Conservation (phyloP, 768 basidiomycete species). For the Hericium alpestre region DNA sequence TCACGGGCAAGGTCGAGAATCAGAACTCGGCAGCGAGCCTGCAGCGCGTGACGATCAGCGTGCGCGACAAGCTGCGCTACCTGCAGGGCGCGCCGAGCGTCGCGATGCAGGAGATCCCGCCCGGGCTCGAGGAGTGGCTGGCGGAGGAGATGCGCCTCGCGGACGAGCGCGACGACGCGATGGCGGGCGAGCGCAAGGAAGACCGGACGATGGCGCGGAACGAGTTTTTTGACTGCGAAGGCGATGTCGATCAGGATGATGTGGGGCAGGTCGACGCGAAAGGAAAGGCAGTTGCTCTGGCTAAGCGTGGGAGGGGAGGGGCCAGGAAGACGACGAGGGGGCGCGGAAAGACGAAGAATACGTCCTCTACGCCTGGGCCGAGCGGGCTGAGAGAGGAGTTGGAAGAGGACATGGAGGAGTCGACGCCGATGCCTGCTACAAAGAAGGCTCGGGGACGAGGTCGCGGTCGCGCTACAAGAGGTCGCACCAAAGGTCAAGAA, state of each 20-base stretch:
- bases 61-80: conserved; percentile 83
- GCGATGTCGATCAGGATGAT: conserved; percentile 27
- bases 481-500: conserved; percentile 3
- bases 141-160: conserved; percentile 63
- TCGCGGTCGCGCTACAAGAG: neutral
- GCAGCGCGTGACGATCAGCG: conserved; percentile 77
- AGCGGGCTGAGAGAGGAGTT: conserved; percentile 13
- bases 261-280: conserved; percentile 18
- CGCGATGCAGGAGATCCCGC: conserved; percentile 92
- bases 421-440: neutral
- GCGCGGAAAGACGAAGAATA: conserved; percentile 22
- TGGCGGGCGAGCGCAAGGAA: conserved; percentile 43
- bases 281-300: neutral
- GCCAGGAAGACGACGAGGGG: conserved; percentile 21
- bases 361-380: neutral
- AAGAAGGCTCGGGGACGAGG: conserved; percentile 3
- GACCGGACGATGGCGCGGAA: conserved; percentile 48
- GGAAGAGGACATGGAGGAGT: conserved; percentile 18
- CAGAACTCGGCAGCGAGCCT: conserved; percentile 76
- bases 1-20: conserved; percentile 88
- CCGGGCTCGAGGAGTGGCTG: conserved; percentile 71
- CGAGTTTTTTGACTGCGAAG: conserved; percentile 66
- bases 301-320: conserved; percentile 12
- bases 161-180: conserved; percentile 51
- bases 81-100: conserved; percentile 95